phyloP scores from a whole-genome alignment of 169 alveolate genomes.

The Eimeria sp. region DNA sequence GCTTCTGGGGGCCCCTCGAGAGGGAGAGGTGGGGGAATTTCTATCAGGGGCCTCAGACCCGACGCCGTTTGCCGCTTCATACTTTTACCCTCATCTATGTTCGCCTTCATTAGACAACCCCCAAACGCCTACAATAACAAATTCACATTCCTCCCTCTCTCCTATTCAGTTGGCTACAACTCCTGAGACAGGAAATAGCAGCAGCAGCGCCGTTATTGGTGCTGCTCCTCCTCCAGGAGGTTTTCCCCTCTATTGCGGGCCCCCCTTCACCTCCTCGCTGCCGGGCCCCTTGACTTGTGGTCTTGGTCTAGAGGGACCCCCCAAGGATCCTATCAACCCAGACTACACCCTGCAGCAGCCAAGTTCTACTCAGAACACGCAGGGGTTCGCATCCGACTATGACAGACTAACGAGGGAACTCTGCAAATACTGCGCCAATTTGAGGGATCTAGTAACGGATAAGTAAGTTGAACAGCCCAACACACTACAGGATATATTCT shows the following conservation, averaged over 20 bases:
- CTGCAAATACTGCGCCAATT: constrained; percentile 14
- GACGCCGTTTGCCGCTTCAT: constrained; percentile 19
- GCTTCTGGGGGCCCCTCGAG: constrained; percentile 17
- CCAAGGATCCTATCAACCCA: background rate
- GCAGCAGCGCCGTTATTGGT: constrained; percentile 2
- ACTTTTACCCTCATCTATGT: constrained; percentile 9
- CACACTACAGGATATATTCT: too few species aligned
- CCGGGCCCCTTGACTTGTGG: constrained; percentile 25
- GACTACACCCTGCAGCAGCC: background rate
- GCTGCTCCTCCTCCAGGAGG: constrained; percentile 16
- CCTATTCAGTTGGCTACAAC: background rate
- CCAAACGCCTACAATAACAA: background rate
- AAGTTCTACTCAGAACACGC: constrained; percentile 9
- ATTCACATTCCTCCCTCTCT: background rate
- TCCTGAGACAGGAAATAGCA: constrained; percentile 26
- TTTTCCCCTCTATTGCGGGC: background rate
- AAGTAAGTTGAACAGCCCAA: background rate
- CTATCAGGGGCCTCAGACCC: constrained; percentile 40
- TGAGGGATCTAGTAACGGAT: constrained; percentile 39
- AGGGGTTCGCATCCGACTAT: constrained; percentile 63
- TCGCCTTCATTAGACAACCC: constrained; percentile 18
- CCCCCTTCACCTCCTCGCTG: constrained; percentile 23
- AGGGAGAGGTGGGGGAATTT: constrained; percentile 19
- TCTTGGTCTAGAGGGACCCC: background rate
- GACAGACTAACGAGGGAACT: constrained; percentile 73